Base-by-base conservation (phyloP, 306 rosid species). In the Dryas octopetala region DNA sequence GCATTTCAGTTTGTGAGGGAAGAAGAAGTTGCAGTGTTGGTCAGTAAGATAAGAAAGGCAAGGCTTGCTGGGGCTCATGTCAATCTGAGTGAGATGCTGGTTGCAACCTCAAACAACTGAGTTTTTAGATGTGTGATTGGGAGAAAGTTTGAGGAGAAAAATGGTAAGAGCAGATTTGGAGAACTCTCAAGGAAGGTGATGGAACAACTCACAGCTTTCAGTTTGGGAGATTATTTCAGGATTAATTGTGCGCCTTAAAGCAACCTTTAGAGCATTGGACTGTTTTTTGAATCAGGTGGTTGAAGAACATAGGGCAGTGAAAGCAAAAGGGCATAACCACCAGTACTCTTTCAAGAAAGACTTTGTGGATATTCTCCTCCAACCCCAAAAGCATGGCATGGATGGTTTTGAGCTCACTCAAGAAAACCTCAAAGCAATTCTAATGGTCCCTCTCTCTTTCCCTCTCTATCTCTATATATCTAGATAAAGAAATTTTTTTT, bases 341-440 rank as follows among this genome's bases (percentile, higher is more conserved):
- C 15, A 55, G 5, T 17, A 28, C 32, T 28, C 32, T 55, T 2
- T 80, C 78, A 86, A 62, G 67, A 70, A 28, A 28, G 32, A 28
- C 32, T 28, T 28, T 2, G 32, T 28, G 32, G 32, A 28, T 28
- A 28, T 28, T 28, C 32, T 28, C 32, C 32, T 28, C 32, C 32
- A 28, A 28, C n/a, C 32, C 2, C 32, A 28, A 28, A 28, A 28
- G 32, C 32, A 28, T 28, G 32, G n/a, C n/a, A n/a, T n/a, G 32
- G 32, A 28, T 28, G 32, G 32, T 28, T 28, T 28, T 28, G 32
- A 28, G 32, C 32, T 28, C 32, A 28, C 32, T 2, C 32, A 28
- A 28, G 32, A 2, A 28, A 28, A 28, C 32, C 32, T 28, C 32
- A 28, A 28, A 1, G 32, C 52, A 46, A 49, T 78, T 41, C 9